These are phyloP conservation scores for Chaetomium fimeti DNA, from an alignment of 495 filamentous ascomycete species.

Conservation along the genomic window DNA sequence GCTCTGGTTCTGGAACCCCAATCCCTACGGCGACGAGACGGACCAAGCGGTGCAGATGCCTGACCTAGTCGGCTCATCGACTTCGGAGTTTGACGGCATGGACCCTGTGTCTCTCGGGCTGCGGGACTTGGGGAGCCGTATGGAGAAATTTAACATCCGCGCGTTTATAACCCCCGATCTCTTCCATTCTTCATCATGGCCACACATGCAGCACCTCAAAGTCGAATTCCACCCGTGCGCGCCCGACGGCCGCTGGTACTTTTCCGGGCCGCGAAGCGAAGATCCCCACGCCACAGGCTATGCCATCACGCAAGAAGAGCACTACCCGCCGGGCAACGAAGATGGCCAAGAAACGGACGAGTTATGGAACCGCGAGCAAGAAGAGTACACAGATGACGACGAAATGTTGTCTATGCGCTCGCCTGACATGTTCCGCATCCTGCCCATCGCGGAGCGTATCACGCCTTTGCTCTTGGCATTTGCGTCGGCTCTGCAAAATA, in stretches of 20 bases:
- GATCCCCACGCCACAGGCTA: constrained; percentile 31
- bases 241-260: constrained; percentile 37
- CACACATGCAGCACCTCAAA: constrained; percentile 33
- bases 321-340: constrained; percentile 34
- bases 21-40: neutral
- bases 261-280: constrained; percentile 34
- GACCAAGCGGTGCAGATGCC: constrained; percentile 14
- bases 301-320: constrained; percentile 33
- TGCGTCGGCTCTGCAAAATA: neutral
- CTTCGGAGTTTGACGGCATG: constrained; percentile 1
- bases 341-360: constrained; percentile 29
- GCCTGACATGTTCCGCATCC: neutral
- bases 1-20: constrained; percentile 13
- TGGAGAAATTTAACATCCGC: constrained; percentile 11
- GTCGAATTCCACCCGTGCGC: constrained; percentile 37
- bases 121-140: constrained; percentile 6
- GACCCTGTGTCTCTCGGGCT: constrained; percentile 14
- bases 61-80: constrained; percentile 12
- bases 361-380: constrained; percentile 29
- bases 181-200: constrained; percentile 27
- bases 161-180: constrained; percentile 31
- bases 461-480: constrained; percentile 3
- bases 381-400: constrained; percentile 13
- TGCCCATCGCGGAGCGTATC: neutral
- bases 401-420: neutral